Evolutionary conservation across 805 yeast species (phyloP).

Genomic region (Spencermartinsiella europaea): DNA sequence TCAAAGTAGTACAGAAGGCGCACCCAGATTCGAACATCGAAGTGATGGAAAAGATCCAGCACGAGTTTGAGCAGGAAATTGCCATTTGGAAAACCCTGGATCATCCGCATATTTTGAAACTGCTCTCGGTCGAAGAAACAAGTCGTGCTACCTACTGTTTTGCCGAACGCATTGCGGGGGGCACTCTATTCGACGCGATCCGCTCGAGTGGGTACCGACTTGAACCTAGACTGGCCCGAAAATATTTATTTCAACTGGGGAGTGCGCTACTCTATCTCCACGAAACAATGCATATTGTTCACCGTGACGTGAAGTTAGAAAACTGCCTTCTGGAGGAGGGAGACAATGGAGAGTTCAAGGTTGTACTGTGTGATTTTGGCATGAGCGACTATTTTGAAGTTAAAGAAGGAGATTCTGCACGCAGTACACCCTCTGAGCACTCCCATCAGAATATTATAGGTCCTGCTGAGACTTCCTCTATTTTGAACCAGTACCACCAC

Average conservation of each 20-base stretch:
- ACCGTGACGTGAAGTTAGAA: constrained; percentile 80
- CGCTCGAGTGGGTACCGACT: constrained; percentile 45
- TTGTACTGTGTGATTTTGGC: constrained; percentile 84
- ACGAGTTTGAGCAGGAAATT: constrained; percentile 65
- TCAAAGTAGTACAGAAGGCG: constrained; percentile 48
- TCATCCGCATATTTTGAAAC: constrained; percentile 61
- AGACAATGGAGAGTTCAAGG: constrained; percentile 30
- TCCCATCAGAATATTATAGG: constrained; percentile 16
- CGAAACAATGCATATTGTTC: constrained; percentile 55
- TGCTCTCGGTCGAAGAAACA: constrained; percentile 58
- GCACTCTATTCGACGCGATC: constrained; percentile 76
- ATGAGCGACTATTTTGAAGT: constrained; percentile 46
- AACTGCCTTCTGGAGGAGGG: constrained; percentile 59
- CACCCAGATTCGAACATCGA: constrained; percentile 30
- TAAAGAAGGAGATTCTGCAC: constrained; percentile 4
- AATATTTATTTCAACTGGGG: constrained; percentile 49
- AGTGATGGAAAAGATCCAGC: constrained; percentile 44
- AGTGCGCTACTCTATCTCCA: constrained; percentile 61
- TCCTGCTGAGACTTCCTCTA: constrained; percentile 23
- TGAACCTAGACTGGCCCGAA: constrained; percentile 10
- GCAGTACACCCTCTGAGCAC: neutral
- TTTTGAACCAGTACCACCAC: constrained; percentile 21
- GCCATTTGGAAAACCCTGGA: constrained; percentile 65
- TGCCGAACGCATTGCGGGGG: constrained; percentile 63
- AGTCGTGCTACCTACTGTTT: constrained; percentile 61